Conservation (phyloP, 306 rosid species). For the Rosa rugosa region DNA sequence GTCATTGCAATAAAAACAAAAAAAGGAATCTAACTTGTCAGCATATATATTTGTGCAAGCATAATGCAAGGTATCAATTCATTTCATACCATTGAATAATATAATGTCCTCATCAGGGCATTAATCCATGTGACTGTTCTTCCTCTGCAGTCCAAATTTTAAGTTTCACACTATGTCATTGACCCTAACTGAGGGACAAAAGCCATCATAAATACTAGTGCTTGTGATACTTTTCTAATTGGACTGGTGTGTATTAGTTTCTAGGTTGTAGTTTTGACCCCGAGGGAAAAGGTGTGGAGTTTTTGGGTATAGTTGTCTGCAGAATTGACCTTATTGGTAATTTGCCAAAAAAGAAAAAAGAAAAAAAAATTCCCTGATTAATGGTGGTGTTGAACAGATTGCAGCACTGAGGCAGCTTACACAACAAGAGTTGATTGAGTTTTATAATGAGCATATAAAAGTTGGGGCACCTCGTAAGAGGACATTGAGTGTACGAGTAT, state of each 20-base stretch:
- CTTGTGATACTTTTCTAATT: background rate
- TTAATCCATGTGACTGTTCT: background rate
- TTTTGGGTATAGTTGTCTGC: background rate
- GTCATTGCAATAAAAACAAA: background rate
- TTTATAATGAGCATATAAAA: slow-evolving; percentile 75
- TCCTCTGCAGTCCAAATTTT: background rate
- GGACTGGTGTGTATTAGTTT: background rate
- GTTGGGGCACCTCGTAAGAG: slow-evolving; percentile 67
- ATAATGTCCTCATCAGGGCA: background rate
- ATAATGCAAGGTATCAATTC: background rate
- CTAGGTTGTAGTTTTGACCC: background rate
- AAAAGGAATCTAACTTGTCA: background rate
- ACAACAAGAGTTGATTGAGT: slow-evolving; percentile 62
- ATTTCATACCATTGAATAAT: background rate
- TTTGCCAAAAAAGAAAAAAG: no score
- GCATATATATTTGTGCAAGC: background rate
- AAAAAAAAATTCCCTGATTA: background rate
- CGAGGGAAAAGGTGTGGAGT: background rate
- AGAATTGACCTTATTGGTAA: background rate
- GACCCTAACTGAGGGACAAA: background rate
- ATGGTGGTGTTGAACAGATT: slow-evolving; percentile 55
- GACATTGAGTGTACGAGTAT: slow-evolving; percentile 71
- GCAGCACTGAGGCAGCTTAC: slow-evolving; percentile 69
- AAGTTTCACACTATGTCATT: background rate
- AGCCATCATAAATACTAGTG: background rate